Evolutionary conservation across 768 basidiomycete species (phyloP), one percentile per base, ranked within the genome.

Genomic region (Hericium erinaceus): DNA sequence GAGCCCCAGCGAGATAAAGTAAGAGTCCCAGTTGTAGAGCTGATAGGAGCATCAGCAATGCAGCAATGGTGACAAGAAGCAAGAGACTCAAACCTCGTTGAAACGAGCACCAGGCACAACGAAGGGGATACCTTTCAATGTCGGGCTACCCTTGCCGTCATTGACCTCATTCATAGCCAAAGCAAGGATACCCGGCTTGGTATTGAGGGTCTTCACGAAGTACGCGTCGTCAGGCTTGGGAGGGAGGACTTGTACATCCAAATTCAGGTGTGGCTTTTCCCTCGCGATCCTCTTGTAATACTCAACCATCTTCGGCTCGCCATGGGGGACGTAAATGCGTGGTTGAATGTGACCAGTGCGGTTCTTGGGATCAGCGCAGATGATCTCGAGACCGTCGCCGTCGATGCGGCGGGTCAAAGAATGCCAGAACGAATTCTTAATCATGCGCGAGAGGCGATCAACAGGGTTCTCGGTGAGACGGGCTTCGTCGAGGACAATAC

Each of bases 401-500:
- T 99, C 97, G 64, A 98, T 98, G 44, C 95, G 85, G 54, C 95
- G 84, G 2, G 97, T 99, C 55, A 99, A 79, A 7, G 94, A 91
- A 69, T 97, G 91, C 95, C 95, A 99, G 76, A 99, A 99, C 3
- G 93, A 95, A 72, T 94, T 84, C 70, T 85, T 87, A 74, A 98
- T 98, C 95, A 98, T 98, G 60, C 95, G 85, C 20, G 91, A 94
- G 48, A 99, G 79, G 46, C 95, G 88, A 70, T 95, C 92, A 54
- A 99, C 95, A 0, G 95, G 95, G 69, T 98, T 98, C 74, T 99
- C 95, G 0, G 90, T 92, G 53, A 99, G 78, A 60, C 95, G 89
- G n/a, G 92, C 86, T 71, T 99, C 97, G 64, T 99, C 97, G n/a
- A 99, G 84, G 18, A 99, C 92, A 67, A 99, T 97, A 8, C 93